Conservation (phyloP, 768 basidiomycete species). For the Kwoniella bestiolae region DNA sequence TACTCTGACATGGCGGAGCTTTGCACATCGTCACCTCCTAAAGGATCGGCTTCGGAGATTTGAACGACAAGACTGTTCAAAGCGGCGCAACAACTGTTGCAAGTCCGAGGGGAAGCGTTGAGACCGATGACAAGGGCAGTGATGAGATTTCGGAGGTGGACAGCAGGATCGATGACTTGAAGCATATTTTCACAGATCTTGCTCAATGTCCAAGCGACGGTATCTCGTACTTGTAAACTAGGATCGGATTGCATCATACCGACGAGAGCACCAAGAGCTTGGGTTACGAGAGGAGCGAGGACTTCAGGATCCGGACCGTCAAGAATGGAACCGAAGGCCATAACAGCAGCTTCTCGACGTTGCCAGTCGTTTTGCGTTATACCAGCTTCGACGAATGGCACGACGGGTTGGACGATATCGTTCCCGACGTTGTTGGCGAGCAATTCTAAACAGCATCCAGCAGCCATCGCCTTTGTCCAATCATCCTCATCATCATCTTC, state of each 20-base stretch:
- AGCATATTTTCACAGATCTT: slow-evolving; percentile 90
- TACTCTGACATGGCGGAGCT: slow-evolving; percentile 80
- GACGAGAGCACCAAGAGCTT: slow-evolving; percentile 90
- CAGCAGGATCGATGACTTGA: slow-evolving; percentile 81
- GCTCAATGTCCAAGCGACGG: slow-evolving; percentile 96
- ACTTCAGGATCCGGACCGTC: slow-evolving; percentile 91
- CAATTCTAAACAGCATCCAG: slow-evolving; percentile 84
- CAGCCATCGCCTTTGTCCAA: slow-evolving; percentile 98
- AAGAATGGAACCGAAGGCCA: slow-evolving; percentile 97
- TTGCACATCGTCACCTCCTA: slow-evolving; percentile 64
- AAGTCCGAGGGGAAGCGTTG: slow-evolving; percentile 78
- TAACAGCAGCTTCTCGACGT: slow-evolving; percentile 92
- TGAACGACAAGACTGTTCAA: slow-evolving; percentile 95
- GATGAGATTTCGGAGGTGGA: slow-evolving; percentile 81
- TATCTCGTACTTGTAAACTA: slow-evolving; percentile 88
- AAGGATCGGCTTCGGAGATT: slow-evolving; percentile 72
- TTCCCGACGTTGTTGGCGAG: slow-evolving; percentile 91
- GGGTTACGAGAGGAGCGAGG: slow-evolving; percentile 86
- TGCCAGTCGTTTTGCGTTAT: slow-evolving; percentile 94
- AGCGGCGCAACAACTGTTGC: slow-evolving; percentile 93
- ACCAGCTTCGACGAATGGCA: slow-evolving; percentile 96
- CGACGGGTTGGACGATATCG: slow-evolving; percentile 84
- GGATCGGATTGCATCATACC: slow-evolving; percentile 86
- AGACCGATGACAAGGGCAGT: slow-evolving; percentile 81
- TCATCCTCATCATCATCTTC: slow-evolving; percentile 98